phyloP scores from a whole-genome alignment of 768 basidiomycete genomes.

The Leccinellum albellum region DNA sequence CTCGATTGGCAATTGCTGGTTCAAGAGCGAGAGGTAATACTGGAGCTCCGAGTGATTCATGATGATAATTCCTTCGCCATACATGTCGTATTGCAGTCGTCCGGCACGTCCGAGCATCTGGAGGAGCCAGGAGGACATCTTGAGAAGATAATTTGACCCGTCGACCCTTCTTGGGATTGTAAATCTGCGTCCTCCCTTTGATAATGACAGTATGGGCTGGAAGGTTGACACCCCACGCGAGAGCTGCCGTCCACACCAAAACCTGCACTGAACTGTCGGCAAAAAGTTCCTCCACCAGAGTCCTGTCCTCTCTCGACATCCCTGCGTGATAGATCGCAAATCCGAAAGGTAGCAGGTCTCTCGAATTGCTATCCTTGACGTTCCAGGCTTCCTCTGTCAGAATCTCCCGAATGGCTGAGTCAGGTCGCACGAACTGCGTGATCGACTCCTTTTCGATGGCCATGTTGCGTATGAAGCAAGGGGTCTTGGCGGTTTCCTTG shows the following conservation, averaged over 20 bases:
- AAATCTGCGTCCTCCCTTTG: constrained; percentile 99
- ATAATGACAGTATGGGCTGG: constrained; percentile 98
- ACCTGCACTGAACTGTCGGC: constrained; percentile 90
- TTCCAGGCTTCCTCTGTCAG: constrained; percentile 78
- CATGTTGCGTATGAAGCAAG: constrained; percentile 88
- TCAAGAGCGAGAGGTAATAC: constrained; percentile 92
- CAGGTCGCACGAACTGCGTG: constrained; percentile 91
- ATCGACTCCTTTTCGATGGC: constrained; percentile 97
- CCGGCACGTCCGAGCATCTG: constrained; percentile 99
- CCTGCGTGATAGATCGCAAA: constrained; percentile 98
- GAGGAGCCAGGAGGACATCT: constrained; percentile 93
- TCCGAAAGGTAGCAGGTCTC: constrained; percentile 91
- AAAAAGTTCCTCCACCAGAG: constrained; percentile 91
- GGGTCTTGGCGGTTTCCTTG: constrained; percentile 98
- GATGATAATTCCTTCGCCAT: constrained; percentile 96
- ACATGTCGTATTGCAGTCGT: constrained; percentile 95
- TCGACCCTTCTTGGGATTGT: constrained; percentile 96
- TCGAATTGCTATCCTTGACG: constrained; percentile 77
- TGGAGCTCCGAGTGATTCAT: constrained; percentile 96
- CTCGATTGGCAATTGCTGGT: constrained; percentile 97
- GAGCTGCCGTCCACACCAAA: constrained; percentile 93
- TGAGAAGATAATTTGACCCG: constrained; percentile 96
- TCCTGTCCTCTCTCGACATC: constrained; percentile 89
- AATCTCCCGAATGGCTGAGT: constrained; percentile 88
- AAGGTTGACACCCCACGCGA: constrained; percentile 99